Evolutionary conservation across 169 alveolate genomes (phyloP).

Genomic region (Plasmodium knowlesi): DNA sequence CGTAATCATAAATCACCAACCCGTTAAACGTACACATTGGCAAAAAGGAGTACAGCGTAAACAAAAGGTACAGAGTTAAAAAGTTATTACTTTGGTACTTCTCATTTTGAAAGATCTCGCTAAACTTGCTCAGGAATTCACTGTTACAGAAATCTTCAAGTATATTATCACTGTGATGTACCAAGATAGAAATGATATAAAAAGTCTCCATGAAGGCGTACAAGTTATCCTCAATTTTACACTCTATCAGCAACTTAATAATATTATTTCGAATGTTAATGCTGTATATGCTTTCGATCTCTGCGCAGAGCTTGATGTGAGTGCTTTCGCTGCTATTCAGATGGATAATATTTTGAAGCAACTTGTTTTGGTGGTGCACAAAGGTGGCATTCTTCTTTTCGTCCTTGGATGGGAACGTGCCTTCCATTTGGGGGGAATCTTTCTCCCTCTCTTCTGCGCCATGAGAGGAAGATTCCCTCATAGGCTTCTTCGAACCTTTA

Average conservation of each 20-base stretch:
- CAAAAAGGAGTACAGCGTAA: conserved; percentile 61
- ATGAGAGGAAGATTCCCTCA: neutral
- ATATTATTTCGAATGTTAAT: conserved; percentile 60
- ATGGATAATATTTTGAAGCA: conserved; percentile 27
- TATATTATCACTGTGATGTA: conserved; percentile 62
- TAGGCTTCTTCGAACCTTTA: neutral
- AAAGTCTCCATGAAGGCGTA: conserved; percentile 75
- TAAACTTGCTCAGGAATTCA: conserved; percentile 40
- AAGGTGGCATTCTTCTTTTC: neutral
- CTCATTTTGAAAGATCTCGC: conserved; percentile 40
- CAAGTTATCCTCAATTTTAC: conserved; percentile 72
- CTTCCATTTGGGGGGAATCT: neutral
- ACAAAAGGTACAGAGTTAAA: conserved; percentile 50
- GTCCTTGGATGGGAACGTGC: neutral
- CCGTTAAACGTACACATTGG: conserved; percentile 67
- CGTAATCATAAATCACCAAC: conserved; percentile 39
- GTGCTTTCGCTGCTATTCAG: conserved; percentile 59
- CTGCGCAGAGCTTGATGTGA: conserved; percentile 42
- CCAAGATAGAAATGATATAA: conserved; percentile 63
- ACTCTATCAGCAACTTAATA: conserved; percentile 58
- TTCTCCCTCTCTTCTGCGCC: neutral
- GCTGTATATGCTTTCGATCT: conserved; percentile 70
- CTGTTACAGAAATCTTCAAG: conserved; percentile 57
- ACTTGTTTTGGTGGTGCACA: conserved; percentile 3
- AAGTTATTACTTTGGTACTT: conserved; percentile 50